Base-by-base conservation (phyloP, 2,329 filamentous ascomycete species). In the Pseudopithomyces chartarum region DNA sequence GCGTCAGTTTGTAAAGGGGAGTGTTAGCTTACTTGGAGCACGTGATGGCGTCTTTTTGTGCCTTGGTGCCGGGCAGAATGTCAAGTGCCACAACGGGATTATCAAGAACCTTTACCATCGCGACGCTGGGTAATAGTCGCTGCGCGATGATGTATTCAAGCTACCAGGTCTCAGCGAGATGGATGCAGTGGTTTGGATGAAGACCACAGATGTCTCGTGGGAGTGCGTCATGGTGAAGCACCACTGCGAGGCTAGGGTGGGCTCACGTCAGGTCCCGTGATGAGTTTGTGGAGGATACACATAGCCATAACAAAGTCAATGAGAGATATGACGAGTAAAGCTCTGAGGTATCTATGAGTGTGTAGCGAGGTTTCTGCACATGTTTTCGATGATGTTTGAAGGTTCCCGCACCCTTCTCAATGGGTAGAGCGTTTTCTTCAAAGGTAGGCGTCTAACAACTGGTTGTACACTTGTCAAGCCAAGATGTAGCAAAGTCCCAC, bases 41-140 rank as follows among this genome's bases (percentile, higher is more conserved):
- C 1, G n/a, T 50, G 15, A 45, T 49, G 12, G 51, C 58, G 33
- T 49, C 50, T 15, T 55, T 33, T 10, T 55, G 34, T 22, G 58
- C 54, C 38, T 61, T 49, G 12, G 44, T 59, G 32, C 60, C 62
- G 10, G 58, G 60, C 1, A 64, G 33, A 42, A 64, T 29, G 46
- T 64, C 62, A 13, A 64, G 58, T 39, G 63, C 62, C 26, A 64
- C 39, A 33, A 61, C 26, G 38, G 57, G 57, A 39, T 64, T 63
- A 23, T 63, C 58, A 34, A 63, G 58, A 20, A 61, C 60, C 56
- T 64, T 64, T 32, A 64, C 59, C 59, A 62, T 61, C 19, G 26
- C 38, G 22, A 51, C 6, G 19, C 29, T 32, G 15, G 11, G 13
- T 11, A 20, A 36, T 6, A 22, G 20, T 52, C 23, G 38, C 34